Evolutionary conservation across 331 rosid species (phyloP).

Genomic region (Acacia concinna): DNA sequence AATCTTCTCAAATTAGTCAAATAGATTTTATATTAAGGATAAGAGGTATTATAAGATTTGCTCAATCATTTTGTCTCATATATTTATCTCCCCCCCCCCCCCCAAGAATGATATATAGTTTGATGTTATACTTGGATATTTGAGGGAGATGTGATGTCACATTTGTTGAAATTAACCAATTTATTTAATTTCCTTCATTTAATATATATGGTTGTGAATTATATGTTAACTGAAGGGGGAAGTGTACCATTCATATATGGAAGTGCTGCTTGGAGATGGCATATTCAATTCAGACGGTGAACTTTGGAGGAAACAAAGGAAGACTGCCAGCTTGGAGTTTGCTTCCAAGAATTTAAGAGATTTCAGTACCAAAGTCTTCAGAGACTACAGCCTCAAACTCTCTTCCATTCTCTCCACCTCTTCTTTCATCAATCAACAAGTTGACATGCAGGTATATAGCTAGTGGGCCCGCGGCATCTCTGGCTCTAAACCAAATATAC

Average conservation of each 20-base stretch:
- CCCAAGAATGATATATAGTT: too few relatives aligned
- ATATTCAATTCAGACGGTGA: slow-evolving; percentile 90
- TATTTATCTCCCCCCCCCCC: too few relatives aligned
- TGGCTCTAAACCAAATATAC: neutral
- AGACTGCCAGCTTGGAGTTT: slow-evolving; percentile 89
- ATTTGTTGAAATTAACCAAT: too few relatives aligned
- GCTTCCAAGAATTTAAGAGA: slow-evolving; percentile 94
- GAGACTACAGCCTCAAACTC: slow-evolving; percentile 65
- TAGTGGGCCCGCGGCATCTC: neutral
- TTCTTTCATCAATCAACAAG: slow-evolving; percentile 52
- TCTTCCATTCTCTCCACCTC: slow-evolving; percentile 56
- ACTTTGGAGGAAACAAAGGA: slow-evolving; percentile 85
- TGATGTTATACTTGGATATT: too few relatives aligned
- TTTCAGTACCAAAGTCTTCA: slow-evolving; percentile 78
- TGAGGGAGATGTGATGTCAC: too few relatives aligned
- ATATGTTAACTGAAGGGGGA: slow-evolving; percentile 62
- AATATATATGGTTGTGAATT: neutral
- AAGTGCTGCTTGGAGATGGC: slow-evolving; percentile 93
- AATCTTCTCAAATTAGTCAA: too few relatives aligned
- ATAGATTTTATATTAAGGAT: too few relatives aligned
- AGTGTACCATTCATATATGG: slow-evolving; percentile 84
- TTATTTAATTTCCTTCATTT: too few relatives aligned
- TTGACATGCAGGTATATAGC: slow-evolving; percentile 81
- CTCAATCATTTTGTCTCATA: too few relatives aligned
- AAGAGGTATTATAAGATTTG: too few relatives aligned